Evolutionary conservation across 2,329 filamentous ascomycete species (phyloP).

Genomic region (Fusarium nisikadoi): DNA sequence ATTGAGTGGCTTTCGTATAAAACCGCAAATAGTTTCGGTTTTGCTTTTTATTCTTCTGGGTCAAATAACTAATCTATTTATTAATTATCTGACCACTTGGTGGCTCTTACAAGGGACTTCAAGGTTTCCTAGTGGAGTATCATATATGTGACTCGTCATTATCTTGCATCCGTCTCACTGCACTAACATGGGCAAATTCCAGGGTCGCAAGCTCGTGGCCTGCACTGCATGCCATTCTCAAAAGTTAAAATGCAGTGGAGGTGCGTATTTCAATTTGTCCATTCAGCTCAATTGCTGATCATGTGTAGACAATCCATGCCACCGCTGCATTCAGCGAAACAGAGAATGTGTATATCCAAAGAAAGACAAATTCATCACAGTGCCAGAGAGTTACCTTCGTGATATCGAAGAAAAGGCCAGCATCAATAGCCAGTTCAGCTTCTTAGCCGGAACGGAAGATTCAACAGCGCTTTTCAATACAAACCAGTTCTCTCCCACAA

Average conservation of each 20-base stretch:
- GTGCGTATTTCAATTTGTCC: background rate
- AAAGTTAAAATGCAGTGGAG: conserved; percentile 8
- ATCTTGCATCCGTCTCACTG: background rate
- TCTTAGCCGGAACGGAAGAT: rapidly evolving
- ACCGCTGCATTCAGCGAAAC: background rate
- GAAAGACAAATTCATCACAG: background rate
- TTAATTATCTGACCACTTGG: background rate
- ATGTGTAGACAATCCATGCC: background rate
- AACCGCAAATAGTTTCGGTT: background rate
- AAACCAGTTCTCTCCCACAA: background rate
- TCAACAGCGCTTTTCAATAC: rapidly evolving
- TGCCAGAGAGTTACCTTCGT: background rate
- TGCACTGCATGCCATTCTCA: conserved; percentile 1
- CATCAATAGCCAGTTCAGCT: background rate
- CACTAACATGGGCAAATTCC: background rate
- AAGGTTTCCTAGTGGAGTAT: background rate
- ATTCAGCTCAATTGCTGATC: background rate
- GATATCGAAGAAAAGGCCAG: background rate
- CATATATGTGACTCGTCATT: background rate
- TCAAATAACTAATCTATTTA: background rate
- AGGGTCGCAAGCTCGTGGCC: background rate
- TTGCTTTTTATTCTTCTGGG: background rate
- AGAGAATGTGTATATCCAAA: background rate
- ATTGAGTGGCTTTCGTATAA: background rate
- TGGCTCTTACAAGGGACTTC: background rate